phyloP scores from a whole-genome alignment of 2,329 filamentous ascomycete species.

The Beauveria medogensis region DNA sequence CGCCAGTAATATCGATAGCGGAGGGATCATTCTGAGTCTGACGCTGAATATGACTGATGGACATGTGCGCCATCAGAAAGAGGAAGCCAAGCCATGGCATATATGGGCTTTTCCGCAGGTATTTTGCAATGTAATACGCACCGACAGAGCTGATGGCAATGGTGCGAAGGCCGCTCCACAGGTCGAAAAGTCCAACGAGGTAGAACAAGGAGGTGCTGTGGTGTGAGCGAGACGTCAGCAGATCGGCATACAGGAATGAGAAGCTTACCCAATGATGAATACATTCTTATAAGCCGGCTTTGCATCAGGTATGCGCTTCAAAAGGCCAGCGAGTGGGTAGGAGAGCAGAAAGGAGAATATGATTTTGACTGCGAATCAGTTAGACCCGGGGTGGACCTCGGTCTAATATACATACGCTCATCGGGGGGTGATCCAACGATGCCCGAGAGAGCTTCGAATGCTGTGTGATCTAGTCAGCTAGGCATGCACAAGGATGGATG shows the following conservation, averaged over 20 bases:
- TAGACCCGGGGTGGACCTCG: background rate
- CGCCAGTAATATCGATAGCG: constrained; percentile 79
- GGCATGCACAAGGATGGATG: background rate
- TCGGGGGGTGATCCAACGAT: constrained; percentile 36
- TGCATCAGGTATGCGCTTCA: constrained; percentile 84
- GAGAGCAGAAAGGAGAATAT: constrained; percentile 85
- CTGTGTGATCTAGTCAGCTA: constrained; percentile 19
- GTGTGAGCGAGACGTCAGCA: background rate
- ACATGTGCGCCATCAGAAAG: constrained; percentile 94
- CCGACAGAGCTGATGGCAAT: constrained; percentile 71
- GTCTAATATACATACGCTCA: constrained; percentile 30
- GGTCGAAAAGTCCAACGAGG: constrained; percentile 82
- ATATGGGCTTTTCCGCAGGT: constrained; percentile 68
- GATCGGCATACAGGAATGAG: background rate
- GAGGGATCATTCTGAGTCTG: constrained; percentile 61
- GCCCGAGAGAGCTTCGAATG: constrained; percentile 35
- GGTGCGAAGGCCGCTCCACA: constrained; percentile 79
- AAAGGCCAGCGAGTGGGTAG: constrained; percentile 78
- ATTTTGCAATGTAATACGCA: constrained; percentile 76
- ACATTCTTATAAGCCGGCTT: constrained; percentile 79
- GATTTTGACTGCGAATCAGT: constrained; percentile 65
- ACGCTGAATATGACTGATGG: constrained; percentile 76
- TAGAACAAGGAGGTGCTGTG: constrained; percentile 76
- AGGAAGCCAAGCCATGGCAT: constrained; percentile 98
- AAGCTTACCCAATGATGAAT: constrained; percentile 66